phyloP scores from a whole-genome alignment of 2,329 filamentous ascomycete genomes.

The Nigrograna mackinnonii region DNA sequence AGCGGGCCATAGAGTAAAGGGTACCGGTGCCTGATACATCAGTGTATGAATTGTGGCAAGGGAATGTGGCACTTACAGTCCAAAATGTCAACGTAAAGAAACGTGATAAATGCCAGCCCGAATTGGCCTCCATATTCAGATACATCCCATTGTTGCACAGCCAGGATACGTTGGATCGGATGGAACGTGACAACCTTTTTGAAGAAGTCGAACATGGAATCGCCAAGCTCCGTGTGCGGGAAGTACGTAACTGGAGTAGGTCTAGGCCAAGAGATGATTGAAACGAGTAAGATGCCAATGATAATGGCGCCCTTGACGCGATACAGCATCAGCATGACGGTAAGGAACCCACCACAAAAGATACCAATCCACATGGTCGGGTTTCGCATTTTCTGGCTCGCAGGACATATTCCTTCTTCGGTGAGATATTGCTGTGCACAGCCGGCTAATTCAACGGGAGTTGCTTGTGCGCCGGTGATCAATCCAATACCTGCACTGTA shows the following conservation, averaged over 20 bases:
- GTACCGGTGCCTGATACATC: conserved; percentile 66
- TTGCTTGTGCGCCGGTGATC: conserved; percentile 68
- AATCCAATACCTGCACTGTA: conserved; percentile 83
- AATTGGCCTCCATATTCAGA: conserved; percentile 73
- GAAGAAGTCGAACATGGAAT: conserved; percentile 81
- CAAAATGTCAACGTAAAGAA: conserved; percentile 88
- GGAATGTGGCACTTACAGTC: conserved; percentile 56
- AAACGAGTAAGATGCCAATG: conserved; percentile 79
- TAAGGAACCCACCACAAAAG: conserved; percentile 82
- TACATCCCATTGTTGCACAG: conserved; percentile 75
- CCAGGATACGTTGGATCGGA: conserved; percentile 69
- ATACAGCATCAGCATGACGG: conserved; percentile 80
- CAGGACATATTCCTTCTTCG: conserved; percentile 60
- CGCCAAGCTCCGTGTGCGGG: conserved; percentile 70
- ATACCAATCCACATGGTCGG: conserved; percentile 88
- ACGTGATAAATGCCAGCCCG: conserved; percentile 81
- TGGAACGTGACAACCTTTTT: conserved; percentile 86
- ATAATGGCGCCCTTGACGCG: conserved; percentile 87
- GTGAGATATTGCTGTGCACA: conserved; percentile 60
- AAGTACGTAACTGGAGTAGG: conserved; percentile 78
- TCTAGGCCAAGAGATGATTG: conserved; percentile 87
- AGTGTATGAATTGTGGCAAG: not conserved
- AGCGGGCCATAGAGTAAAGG: conserved; percentile 86
- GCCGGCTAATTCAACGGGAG: conserved; percentile 76
- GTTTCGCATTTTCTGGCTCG: conserved; percentile 74